These are phyloP conservation scores for Xylaria sp. DNA, from an alignment of 2,329 filamentous ascomycete species.

Conservation along the genomic window DNA sequence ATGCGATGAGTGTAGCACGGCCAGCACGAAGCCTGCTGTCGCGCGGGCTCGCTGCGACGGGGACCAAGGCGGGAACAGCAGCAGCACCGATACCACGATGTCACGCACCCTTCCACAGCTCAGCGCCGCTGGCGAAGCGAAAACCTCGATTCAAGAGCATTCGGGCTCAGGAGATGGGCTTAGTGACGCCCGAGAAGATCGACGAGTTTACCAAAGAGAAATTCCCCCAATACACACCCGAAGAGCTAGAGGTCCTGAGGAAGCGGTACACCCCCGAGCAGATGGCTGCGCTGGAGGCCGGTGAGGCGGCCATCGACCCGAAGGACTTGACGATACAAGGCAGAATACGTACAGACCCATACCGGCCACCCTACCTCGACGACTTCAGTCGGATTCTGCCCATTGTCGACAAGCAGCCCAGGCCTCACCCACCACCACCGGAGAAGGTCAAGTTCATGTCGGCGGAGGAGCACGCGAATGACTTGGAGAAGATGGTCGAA, in stretches of 20 bases:
- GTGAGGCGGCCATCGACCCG: slow-evolving; percentile 78
- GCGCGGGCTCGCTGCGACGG: slow-evolving; percentile 56
- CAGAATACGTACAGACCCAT: slow-evolving; percentile 75
- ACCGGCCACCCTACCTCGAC: slow-evolving; percentile 80
- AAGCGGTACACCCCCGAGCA: slow-evolving; percentile 83
- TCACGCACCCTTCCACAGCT: slow-evolving; percentile 61
- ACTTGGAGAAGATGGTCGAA: slow-evolving; percentile 63
- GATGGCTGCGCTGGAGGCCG: slow-evolving; percentile 81
- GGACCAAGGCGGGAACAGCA: slow-evolving; percentile 19
- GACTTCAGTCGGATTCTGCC: slow-evolving; percentile 83
- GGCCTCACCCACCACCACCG: slow-evolving; percentile 60
- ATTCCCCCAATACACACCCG: slow-evolving; percentile 72
- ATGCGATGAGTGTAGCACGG: slow-evolving; percentile 66
- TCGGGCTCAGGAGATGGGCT: slow-evolving; percentile 62
- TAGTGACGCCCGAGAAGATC: slow-evolving; percentile 57
- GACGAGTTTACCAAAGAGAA: slow-evolving; percentile 57
- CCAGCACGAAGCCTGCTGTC: slow-evolving; percentile 64
- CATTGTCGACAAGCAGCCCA: slow-evolving; percentile 76
- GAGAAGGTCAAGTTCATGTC: slow-evolving; percentile 69
- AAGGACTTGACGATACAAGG: slow-evolving; percentile 80
- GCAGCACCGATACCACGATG: slow-evolving; percentile 48
- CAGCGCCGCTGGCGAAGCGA: slow-evolving; percentile 57
- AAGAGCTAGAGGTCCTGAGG: slow-evolving; percentile 70
- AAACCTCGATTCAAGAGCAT: slow-evolving; percentile 63
- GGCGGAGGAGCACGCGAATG: slow-evolving; percentile 68